Evolutionary conservation across 2,329 filamentous ascomycete genomes (phyloP), one percentile per base, ranked within the genome.

Genomic region (Botrytis porri): DNA sequence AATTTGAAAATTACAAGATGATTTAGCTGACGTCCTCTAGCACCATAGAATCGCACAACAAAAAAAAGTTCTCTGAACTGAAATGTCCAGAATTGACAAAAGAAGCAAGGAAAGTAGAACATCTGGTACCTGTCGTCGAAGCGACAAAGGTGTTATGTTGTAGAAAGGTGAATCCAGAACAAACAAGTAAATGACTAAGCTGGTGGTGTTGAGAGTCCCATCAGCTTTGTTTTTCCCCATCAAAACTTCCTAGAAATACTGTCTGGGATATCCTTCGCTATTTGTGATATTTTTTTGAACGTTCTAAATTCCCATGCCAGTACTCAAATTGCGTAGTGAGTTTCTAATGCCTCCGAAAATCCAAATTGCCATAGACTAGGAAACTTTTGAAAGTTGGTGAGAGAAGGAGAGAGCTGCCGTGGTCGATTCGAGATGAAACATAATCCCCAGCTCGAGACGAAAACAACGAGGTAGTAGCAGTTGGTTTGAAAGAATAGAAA

Each of bases 391-490:
- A 25, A 22, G 18, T 61, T 37, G 32, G 5, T 10, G 32, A 61
- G 20, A 37, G 10, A 32, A 60, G 32, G 32, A 61, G 10, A 61
- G 32, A 25, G 10, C 10, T 37, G 4, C 5, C 20, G 3, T 37
- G 20, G 2, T 60, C 3, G 20, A 8, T 14, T 14, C 5, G 20
- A 25, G 20, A 37, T 16, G 6, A 9, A 57, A 29, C 5, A 16
- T 6, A 8, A 18, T 18, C 3, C 4, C 4, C 4, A 2, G 20
- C 5, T 12, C 4, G 22, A 14, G 5, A 25, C 14, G 60, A 3
- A 39, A 39, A 2, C 12, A 62, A 18, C 12, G 60, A 37, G 35
- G 60, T 62, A 37, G 16, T 1, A 62, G 12, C 12, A n/a, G 0
- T 62, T 6, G 12, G 0, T 12, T 41, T 41, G 22, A 25, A n/a